phyloP scores from a whole-genome alignment of 202 grass and related monocot species.

The Saccharum hybrid region DNA sequence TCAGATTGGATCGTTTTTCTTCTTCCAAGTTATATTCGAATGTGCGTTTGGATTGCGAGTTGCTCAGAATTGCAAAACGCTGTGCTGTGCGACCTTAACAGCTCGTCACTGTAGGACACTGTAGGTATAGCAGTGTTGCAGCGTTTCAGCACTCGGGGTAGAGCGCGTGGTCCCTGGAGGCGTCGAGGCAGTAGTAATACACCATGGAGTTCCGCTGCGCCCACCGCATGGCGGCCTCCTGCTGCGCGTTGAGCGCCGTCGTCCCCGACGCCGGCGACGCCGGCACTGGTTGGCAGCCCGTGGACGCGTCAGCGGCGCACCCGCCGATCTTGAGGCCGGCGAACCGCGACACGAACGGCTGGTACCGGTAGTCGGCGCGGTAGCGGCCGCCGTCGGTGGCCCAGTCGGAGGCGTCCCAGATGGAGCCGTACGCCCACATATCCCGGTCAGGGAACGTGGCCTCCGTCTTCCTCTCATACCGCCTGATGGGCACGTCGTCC shows the following conservation, averaged over 20 bases:
- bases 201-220: conserved; percentile 64
- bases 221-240: conserved; percentile 66
- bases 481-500: conserved; percentile 67
- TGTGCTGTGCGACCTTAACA: background rate
- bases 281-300: conserved; percentile 45
- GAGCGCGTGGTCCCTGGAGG: conserved; percentile 58
- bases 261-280: conserved; percentile 37
- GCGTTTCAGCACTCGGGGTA: conserved; percentile 65
- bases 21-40: background rate
- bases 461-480: conserved; percentile 64
- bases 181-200: conserved; percentile 70
- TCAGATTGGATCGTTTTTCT: background rate
- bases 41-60: background rate
- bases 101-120: background rate
- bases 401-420: conserved; percentile 81
- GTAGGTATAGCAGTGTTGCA: background rate
- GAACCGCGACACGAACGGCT: conserved; percentile 62
- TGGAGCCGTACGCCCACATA: conserved; percentile 72
- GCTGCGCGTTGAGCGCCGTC: conserved; percentile 47
- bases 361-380: conserved; percentile 65
- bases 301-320: conserved; percentile 42
- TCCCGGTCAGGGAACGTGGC: conserved; percentile 54
- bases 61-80: background rate
- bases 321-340: conserved; percentile 51
- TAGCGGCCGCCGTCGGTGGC: conserved; percentile 70